Evolutionary conservation across 371 early-diverging fungal genomes (phyloP), one percentile per base, ranked within the genome.

Genomic region (Mucor racemosus): DNA sequence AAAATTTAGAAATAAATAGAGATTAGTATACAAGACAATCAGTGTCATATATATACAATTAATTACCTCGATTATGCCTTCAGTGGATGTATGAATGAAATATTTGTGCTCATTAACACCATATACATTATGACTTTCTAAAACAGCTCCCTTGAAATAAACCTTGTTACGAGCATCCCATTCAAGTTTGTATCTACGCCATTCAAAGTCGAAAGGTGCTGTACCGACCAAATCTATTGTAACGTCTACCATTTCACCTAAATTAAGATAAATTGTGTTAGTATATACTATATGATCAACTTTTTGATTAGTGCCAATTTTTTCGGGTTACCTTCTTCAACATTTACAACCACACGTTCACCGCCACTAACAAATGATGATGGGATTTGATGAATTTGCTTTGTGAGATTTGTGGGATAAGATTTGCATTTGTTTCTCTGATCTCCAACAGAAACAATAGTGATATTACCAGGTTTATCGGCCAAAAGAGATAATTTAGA

Each of bases 151-250:
- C 57, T 81, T 81, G 39, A 69, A 74, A 65, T 76, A 75, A n/a
- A 72, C 75, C 10, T 78, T 78, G 15, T 75, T 69, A 10, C 66
- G 44, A 10, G 54, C 59, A 64, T 83, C 79, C 75, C 76, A 80
- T 21, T 82, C 72, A 6, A 82, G 62, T 63, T 80, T 75, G 57
- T 76, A 81, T 57, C 84, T 72, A 53, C 75, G 79, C 81, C 84
- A 85, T 61, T 80, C 81, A 67, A 85, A 85, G 42, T 82, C 78
- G 64, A 85, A 85, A 5, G 86, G 86, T 31, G 86, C 82, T 14
- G 73, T 76, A 41, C 86, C 86, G 46, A 79, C 58, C 9, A 85
- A 67, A 53, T 85, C 81, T 33, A 85, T 73, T 7, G 72, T 68
- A 14, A 81, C 82, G 59, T 85, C 80, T 6, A 77, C 80, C 79